Conservation (phyloP, 2,329 filamentous ascomycete species). For the Zymoseptoria brevis region DNA sequence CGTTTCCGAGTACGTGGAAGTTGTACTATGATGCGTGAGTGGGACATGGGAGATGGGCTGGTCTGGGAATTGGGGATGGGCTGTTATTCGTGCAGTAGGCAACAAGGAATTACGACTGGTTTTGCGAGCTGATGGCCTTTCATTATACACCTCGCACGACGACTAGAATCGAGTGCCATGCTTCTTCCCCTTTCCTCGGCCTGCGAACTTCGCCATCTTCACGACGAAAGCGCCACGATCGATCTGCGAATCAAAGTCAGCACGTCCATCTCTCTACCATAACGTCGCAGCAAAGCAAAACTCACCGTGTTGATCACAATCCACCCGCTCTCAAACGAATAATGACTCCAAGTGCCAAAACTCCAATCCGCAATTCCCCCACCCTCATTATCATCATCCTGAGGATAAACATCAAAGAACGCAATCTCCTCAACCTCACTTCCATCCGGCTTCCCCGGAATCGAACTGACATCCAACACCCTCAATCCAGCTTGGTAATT, state of each 20-base stretch:
- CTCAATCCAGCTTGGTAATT: constrained; percentile 33
- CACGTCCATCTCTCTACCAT: constrained; percentile 10
- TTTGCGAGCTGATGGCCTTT: too few relatives aligned
- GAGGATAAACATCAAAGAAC: constrained; percentile 46
- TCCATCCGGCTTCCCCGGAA: constrained; percentile 39
- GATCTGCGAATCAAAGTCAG: constrained; percentile 24
- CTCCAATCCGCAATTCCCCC: constrained; percentile 20
- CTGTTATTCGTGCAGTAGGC: neutral
- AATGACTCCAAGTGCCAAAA: constrained; percentile 28
- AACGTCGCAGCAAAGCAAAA: constrained; percentile 23
- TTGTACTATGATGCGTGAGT: neutral
- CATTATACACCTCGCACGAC: too few relatives aligned
- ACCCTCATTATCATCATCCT: constrained; percentile 41
- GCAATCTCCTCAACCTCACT: constrained; percentile 40
- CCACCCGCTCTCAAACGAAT: constrained; percentile 44
- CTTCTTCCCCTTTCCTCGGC: constrained; percentile 7
- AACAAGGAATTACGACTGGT: too few relatives aligned
- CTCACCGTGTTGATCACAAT: constrained; percentile 41
- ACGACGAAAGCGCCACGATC: constrained; percentile 45
- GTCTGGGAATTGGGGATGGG: too few relatives aligned
- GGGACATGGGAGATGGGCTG: neutral
- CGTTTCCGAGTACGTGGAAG: neutral
- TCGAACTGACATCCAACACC: constrained; percentile 30
- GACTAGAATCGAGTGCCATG: neutral
- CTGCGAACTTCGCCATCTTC: constrained; percentile 27